Evolutionary conservation across 2,329 filamentous ascomycete species (phyloP), one percentile per base, ranked within the genome.

Genomic region (Phialophora expanda): DNA sequence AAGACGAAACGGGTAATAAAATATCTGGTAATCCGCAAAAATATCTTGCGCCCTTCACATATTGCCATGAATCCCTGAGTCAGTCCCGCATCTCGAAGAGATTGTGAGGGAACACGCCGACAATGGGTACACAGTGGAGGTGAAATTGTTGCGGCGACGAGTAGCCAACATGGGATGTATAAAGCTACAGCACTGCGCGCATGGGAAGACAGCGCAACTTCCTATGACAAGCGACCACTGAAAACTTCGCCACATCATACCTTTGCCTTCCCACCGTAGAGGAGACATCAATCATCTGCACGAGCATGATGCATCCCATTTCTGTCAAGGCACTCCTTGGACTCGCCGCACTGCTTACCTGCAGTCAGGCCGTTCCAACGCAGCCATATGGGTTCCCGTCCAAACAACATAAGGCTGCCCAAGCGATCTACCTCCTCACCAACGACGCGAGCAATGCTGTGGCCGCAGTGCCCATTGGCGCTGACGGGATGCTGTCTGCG

Each of bases 381-480:
- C 57, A 24, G 12, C 46, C 28, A 24, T 4, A 20, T 26, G 46
- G 57, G n/a, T 32, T 22, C 11, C 32, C 44, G 24, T 30, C 5
- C 9, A 7, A 22, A 14, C 46, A 53, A 0, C 7, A 28, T 3
- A 50, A 17, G 30, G 17, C 44, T 22, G 44, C 57, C 20, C 44
- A 83, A 72, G 85, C 85, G 0, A 72, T 87, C 20, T 88, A 88
- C 74, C 75, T 87, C 61, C 75, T 86, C 46, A 85, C 82, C 41
- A 89, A 89, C 69, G 79, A 83, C 2, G 74, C 73, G 9, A 69
- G 79, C 0, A 85, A 87, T 61, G 73, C 78, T 0, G 78, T 88
- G 1, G 77, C 86, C 1, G 81, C 85, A 0, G 61, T 88, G 1
- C 79, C 81, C 0, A 79, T 87, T 38, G 76, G 73, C 0, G 54